Percentiles rank a stretch among this genome's conserved stretches.
These are phyloP conservation scores for Boehmeria nivea DNA, from an alignment of 306 rosid genomes.

Conservation along the genomic window DNA sequence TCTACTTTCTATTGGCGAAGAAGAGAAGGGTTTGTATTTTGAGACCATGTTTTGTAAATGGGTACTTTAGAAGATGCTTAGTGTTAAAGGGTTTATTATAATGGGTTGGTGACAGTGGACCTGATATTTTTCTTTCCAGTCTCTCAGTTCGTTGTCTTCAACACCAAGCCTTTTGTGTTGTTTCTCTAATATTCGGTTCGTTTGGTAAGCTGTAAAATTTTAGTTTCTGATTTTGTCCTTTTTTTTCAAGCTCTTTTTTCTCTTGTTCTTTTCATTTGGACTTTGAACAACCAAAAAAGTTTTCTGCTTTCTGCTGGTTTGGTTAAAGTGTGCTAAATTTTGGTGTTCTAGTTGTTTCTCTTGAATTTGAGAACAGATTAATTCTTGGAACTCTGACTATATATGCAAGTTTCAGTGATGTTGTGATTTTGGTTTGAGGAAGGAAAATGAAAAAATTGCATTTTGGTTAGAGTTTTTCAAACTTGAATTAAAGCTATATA, in stretches of 20 bases:
- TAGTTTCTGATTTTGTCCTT: constrained; percentile 51
- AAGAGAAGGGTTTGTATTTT: constrained; percentile 17
- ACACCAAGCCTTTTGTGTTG: constrained; percentile 40
- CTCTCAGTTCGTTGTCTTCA: constrained; percentile 52
- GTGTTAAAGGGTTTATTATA: constrained; percentile 50
- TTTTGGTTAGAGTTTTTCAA: too few relatives aligned
- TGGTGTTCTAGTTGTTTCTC: too few relatives aligned
- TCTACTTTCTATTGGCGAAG: too few relatives aligned
- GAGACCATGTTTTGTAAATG: constrained; percentile 25
- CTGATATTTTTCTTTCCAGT: constrained; percentile 27
- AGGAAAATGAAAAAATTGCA: too few relatives aligned
- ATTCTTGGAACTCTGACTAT: too few relatives aligned
- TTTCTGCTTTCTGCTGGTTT: too few relatives aligned
- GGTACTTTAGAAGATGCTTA: constrained; percentile 48
- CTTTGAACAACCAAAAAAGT: constrained; percentile 21
- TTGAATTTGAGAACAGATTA: too few relatives aligned
- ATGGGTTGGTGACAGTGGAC: constrained; percentile 59
- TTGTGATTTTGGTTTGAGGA: too few relatives aligned
- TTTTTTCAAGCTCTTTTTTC: too few relatives aligned
- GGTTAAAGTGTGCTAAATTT: too few relatives aligned
- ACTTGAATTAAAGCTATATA: too few relatives aligned
- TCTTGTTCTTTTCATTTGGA: constrained; percentile 19
- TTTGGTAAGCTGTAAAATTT: constrained; percentile 54
- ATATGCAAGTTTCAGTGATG: too few relatives aligned
- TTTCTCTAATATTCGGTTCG: constrained; percentile 22